Evolutionary conservation across 202 grass and related monocot species (phyloP), one percentile per base, ranked within the genome.

Genomic region (Digitaria exilis): DNA sequence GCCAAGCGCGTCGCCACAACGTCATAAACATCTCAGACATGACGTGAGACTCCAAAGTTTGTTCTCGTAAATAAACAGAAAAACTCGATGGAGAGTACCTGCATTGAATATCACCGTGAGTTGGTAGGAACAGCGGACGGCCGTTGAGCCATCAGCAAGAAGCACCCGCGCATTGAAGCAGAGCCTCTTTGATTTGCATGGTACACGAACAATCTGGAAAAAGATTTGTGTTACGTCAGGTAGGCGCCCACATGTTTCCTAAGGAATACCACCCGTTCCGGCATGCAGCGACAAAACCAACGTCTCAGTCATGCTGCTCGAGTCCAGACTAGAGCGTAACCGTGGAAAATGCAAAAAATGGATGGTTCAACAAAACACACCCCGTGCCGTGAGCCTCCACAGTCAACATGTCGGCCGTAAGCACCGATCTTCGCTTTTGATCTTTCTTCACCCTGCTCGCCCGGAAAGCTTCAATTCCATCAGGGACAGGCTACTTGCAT

Each of bases 401-500:
- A n/a, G n/a, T 30, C 22, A 39, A 7, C 68, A 6, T 21, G n/a
- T 56, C 69, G 21, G 19, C 65, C 21, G 77, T n/a, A 58, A 44
- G 9, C 8, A 19, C 15, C 9, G 35, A 37, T 37, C 35, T 37
- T 37, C 35, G 35, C 35, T 37, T 37, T 37, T 37, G 35, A 37
- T 37, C 35, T 37, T 37, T 37, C 35, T 37, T 37, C 3, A 37
- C 35, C 35, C 6, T 37, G 35, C 35, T 37, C 35, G 35, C 35
- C 35, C 6, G 31, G 17, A 51, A 84, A 79, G 80, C 37, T 51
- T 74, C 50, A 52, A 45, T 6, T 37, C 4, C 1, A n/a, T 29
- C 6, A 84, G 61, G 55, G 75, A n/a, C 18, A 34, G 54, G 2
- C 81, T 34, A 85, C 82, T 79, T 69, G 81, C 31, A 69, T 19